phyloP scores from a whole-genome alignment of 2,329 filamentous ascomycete genomes.

The Paecilomyces formosus region DNA sequence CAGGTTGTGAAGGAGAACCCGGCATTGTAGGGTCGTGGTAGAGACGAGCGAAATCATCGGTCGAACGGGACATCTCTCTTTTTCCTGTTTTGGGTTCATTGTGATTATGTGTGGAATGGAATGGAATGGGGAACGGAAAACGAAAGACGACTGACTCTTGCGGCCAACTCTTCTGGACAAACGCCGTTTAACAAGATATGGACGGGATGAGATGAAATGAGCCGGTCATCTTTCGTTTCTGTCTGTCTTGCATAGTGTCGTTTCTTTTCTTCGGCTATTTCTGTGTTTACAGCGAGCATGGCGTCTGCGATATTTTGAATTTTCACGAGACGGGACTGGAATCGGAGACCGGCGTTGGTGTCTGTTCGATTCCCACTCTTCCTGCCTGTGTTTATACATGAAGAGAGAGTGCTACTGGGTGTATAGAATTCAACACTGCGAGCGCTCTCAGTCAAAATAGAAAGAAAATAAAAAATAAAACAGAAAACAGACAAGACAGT shows the following conservation, averaged over 20 bases:
- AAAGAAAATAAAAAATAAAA: background rate
- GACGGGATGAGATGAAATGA: background rate
- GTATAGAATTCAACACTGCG: background rate
- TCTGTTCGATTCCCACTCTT: background rate
- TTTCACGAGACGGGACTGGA: background rate
- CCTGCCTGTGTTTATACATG: slow-evolving; percentile 1
- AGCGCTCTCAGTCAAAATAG: background rate
- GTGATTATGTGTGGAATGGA: background rate
- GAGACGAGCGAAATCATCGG: background rate
- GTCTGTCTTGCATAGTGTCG: background rate
- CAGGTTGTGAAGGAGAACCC: slow-evolving; percentile 86
- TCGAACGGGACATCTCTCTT: background rate
- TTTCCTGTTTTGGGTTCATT: background rate
- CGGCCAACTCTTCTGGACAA: background rate
- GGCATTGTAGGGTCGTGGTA: slow-evolving; percentile 49
- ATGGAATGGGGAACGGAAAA: background rate
- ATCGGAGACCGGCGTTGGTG: background rate
- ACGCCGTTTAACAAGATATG: background rate
- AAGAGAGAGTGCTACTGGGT: background rate
- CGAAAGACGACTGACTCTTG: background rate
- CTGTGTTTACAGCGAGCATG: slow-evolving; percentile 16
- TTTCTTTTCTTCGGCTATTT: background rate
- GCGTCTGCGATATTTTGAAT: slow-evolving; percentile 14
- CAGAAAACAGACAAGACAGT: background rate
- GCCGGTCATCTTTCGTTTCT: background rate